Percentiles rank a stretch among this genome's conserved stretches.
Evolutionary conservation across 1,139 yeast genomes (phyloP).

Genomic region (Eremothecium sinecaudum): DNA sequence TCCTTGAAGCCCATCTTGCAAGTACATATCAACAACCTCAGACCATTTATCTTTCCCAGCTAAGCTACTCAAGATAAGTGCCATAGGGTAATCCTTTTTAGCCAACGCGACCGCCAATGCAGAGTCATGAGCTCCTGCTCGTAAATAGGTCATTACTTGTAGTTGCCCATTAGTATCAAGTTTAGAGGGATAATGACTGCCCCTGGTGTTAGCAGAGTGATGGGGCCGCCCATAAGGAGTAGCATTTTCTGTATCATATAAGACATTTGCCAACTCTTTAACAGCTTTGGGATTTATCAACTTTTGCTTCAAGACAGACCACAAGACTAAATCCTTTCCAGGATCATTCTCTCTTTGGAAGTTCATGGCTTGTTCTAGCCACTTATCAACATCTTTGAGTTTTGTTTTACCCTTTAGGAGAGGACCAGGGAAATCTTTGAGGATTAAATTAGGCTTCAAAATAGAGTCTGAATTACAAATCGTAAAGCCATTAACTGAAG

Average conservation of each 20-base stretch:
- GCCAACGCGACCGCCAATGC: constrained; percentile 59
- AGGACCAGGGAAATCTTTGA: constrained; percentile 33
- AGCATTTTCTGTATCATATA: constrained; percentile 27
- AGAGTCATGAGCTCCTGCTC: constrained; percentile 53
- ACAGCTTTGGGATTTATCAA: constrained; percentile 15
- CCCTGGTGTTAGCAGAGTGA: constrained; percentile 16
- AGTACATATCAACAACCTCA: constrained; percentile 44
- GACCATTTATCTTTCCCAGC: constrained; percentile 56
- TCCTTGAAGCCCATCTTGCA: constrained; percentile 37
- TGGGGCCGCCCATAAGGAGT: constrained; percentile 12
- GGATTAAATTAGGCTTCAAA: constrained; percentile 21
- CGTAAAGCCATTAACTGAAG: constrained; percentile 25
- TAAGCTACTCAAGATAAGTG: constrained; percentile 60
- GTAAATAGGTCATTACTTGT: constrained; percentile 33
- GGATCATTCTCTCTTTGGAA: constrained; percentile 10
- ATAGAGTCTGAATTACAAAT: constrained; percentile 31
- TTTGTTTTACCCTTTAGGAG: constrained; percentile 23
- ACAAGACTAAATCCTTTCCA: constrained; percentile 13
- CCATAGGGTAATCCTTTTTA: constrained; percentile 68
- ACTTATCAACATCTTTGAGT: constrained; percentile 23
- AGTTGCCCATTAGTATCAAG: constrained; percentile 14
- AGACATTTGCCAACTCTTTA: constrained; percentile 20
- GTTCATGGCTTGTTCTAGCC: constrained; percentile 20
- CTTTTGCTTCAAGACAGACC: constrained; percentile 20
- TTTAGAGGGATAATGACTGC: constrained; percentile 16